phyloP scores from a whole-genome alignment of 164 flowering plant species.

The Chloranthus sessilifolius region DNA sequence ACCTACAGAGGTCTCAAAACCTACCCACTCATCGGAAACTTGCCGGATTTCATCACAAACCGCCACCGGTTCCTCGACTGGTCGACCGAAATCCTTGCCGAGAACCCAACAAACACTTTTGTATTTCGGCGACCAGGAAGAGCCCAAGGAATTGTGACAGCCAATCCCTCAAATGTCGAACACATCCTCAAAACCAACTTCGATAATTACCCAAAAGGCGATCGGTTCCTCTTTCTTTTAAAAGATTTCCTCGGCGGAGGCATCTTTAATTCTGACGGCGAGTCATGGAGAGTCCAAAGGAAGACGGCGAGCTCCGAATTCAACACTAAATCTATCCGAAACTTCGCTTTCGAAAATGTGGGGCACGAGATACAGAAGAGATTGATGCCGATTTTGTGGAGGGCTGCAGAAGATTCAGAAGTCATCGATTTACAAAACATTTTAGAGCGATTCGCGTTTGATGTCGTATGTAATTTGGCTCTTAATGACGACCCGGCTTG shows the following conservation, averaged over 20 bases:
- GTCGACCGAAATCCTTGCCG: slow-evolving; percentile 7
- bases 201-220: slow-evolving; percentile 8
- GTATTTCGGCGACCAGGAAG: neutral
- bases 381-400: slow-evolving; percentile 32
- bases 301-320: slow-evolving; percentile 65
- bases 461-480: slow-evolving; percentile 47
- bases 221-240: neutral
- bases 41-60: slow-evolving; percentile 6
- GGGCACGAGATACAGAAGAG: slow-evolving; percentile 26
- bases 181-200: slow-evolving; percentile 9
- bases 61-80: slow-evolving; percentile 12
- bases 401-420: slow-evolving; percentile 9
- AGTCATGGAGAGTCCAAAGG: slow-evolving; percentile 31
- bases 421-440: slow-evolving; percentile 47
- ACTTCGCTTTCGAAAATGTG: slow-evolving; percentile 37
- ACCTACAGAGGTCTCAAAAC: neutral
- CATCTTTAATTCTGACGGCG: slow-evolving; percentile 13
- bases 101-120: slow-evolving; percentile 1
- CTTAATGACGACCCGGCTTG: slow-evolving; percentile 43
- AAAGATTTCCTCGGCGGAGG: slow-evolving; percentile 12
- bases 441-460: slow-evolving; percentile 57
- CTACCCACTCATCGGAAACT: slow-evolving; percentile 4
- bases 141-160: neutral
- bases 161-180: slow-evolving; percentile 8
- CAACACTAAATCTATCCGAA: slow-evolving; percentile 45